A percentile compares a stretch with the other conserved stretches of the same genome.
Conservation (phyloP, 129 eudicot genomes). For the Saussurea involucrata region DNA sequence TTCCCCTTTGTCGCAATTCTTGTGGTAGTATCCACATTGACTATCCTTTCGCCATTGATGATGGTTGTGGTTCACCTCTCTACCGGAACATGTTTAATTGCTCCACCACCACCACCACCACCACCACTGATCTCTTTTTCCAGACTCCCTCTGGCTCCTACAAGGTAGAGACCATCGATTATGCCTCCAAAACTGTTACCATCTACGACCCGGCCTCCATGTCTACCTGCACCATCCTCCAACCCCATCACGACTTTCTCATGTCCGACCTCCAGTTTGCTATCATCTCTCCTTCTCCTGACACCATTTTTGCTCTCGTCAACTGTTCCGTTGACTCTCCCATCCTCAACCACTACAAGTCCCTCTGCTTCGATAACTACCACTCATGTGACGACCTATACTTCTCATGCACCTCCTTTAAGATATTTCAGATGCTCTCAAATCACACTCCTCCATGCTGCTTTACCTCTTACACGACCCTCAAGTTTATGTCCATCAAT, state of each 20-base stretch:
- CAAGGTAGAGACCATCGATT: slow-evolving; percentile 83
- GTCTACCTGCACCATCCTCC: slow-evolving; percentile 94
- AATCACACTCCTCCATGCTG: slow-evolving; percentile 77
- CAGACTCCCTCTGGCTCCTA: slow-evolving; percentile 79
- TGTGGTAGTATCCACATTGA: slow-evolving; percentile 65
- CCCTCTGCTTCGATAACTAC: slow-evolving; percentile 72
- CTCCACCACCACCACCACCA: slow-evolving; percentile 40
- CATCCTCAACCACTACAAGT: slow-evolving; percentile 65
- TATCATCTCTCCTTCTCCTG: slow-evolving; percentile 75
- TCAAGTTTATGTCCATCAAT: slow-evolving; percentile 86
- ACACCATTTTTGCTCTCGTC: slow-evolving; percentile 77
- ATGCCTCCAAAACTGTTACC: slow-evolving; percentile 43
- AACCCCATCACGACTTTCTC: slow-evolving; percentile 82
- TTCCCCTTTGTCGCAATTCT: slow-evolving; percentile 54
- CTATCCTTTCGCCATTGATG: slow-evolving; percentile 82
- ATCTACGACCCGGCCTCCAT: slow-evolving; percentile 88
- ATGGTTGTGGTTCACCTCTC: slow-evolving; percentile 85
- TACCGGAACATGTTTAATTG: slow-evolving; percentile 77
- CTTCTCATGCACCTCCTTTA: slow-evolving; percentile 68
- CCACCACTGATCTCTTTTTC: slow-evolving; percentile 53
- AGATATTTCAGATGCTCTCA: slow-evolving; percentile 45
- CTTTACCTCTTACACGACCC: slow-evolving; percentile 69
- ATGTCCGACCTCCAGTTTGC: slow-evolving; percentile 75
- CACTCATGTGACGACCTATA: slow-evolving; percentile 82
- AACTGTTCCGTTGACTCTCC: slow-evolving; percentile 96